phyloP scores from a whole-genome alignment of 192 early-diverging fungal species.

The Entrophospora sp. region DNA sequence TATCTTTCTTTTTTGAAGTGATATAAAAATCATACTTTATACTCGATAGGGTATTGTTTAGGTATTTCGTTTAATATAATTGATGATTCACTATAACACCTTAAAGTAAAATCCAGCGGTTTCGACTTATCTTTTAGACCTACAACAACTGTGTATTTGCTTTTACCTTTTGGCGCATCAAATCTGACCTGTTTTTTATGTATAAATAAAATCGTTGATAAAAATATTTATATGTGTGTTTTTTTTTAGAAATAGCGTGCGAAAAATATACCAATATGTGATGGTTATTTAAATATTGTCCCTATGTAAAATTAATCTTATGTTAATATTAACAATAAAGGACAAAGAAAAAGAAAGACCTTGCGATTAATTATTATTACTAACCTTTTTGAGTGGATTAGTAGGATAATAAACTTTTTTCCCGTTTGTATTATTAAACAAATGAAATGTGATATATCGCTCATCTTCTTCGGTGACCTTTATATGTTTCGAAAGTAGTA shows the following conservation, averaged over 20 bases:
- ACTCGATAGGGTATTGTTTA: constrained; percentile 42
- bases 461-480: constrained; percentile 71
- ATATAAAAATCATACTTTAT: constrained; percentile 33
- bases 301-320: constrained; percentile 39
- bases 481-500: constrained; percentile 79
- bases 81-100: constrained; percentile 55
- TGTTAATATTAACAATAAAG: neutral
- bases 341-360: neutral
- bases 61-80: constrained; percentile 58
- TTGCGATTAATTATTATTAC: neutral
- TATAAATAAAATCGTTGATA: neutral
- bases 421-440: constrained; percentile 64
- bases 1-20: neutral
- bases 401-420: constrained; percentile 60
- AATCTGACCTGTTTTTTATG: constrained; percentile 43
- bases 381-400: constrained; percentile 36
- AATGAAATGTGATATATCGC: constrained; percentile 82
- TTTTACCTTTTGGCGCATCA: constrained; percentile 45
- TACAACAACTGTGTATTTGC: constrained; percentile 66
- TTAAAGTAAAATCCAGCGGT: constrained; percentile 68
- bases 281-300: constrained; percentile 82
- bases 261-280: constrained; percentile 65
- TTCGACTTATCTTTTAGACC: constrained; percentile 67
- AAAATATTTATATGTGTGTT: constrained; percentile 4
- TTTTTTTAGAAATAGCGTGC: too few relatives aligned